phyloP scores from a whole-genome alignment of 2,329 filamentous ascomycete species.

The Hypoxylon sp. region DNA sequence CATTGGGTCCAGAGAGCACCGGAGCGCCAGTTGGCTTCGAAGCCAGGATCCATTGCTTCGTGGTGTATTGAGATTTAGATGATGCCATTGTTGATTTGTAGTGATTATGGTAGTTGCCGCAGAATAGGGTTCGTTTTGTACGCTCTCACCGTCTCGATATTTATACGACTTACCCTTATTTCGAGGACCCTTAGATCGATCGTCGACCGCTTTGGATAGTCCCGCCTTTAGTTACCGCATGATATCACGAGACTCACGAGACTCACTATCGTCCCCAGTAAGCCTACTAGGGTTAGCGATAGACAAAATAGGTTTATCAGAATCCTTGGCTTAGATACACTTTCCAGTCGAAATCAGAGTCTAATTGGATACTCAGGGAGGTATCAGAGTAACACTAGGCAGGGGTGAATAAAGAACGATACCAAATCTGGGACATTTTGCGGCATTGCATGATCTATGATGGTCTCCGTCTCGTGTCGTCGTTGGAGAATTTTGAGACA shows the following conservation, averaged over 20 bases:
- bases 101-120: neutral
- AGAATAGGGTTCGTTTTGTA: neutral
- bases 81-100: constrained; percentile 26
- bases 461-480: neutral
- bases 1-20: constrained; percentile 49
- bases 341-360: neutral
- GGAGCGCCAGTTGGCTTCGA: constrained; percentile 49
- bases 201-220: neutral
- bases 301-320: neutral
- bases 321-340: neutral
- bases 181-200: neutral
- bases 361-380: neutral
- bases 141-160: constrained; percentile 7
- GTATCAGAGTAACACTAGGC: neutral
- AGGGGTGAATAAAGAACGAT: neutral
- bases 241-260: neutral
- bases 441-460: neutral
- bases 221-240: neutral
- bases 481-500: neutral
- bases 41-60: constrained; percentile 53
- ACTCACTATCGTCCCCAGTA: neutral
- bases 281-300: neutral
- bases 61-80: constrained; percentile 38
- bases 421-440: neutral
- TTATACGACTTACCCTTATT: constrained; percentile 14